phyloP scores from a whole-genome alignment of 805 yeast species.

The Naumovozyma baii region DNA sequence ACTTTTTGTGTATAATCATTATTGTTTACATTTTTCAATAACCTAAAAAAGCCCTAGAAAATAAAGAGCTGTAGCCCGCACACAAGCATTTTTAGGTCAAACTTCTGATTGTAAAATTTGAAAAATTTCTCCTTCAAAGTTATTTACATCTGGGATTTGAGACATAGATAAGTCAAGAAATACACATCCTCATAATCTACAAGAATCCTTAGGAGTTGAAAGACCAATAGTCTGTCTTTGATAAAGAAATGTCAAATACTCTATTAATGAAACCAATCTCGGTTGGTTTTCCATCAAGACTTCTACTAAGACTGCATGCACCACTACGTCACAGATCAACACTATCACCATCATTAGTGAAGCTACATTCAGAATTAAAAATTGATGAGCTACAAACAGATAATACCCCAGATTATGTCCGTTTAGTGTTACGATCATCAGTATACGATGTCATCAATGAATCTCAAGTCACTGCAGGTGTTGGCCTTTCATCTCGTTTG shows the following conservation, averaged over 20 bases:
- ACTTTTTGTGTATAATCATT: neutral
- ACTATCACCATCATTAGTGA: slow-evolving; percentile 16
- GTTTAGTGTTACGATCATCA: slow-evolving; percentile 79
- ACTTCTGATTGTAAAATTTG: neutral
- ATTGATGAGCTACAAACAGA: slow-evolving; percentile 44
- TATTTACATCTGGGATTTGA: no score
- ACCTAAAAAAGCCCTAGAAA: neutral
- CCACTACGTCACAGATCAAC: slow-evolving; percentile 9
- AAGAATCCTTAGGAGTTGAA: neutral
- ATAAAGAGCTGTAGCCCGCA: no score
- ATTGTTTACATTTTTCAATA: neutral
- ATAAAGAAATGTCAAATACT: slow-evolving; percentile 4
- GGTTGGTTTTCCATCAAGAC: neutral
- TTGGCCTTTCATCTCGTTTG: slow-evolving; percentile 61
- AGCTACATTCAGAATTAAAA: slow-evolving; percentile 25
- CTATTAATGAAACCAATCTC: slow-evolving; percentile 1
- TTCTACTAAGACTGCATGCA: slow-evolving; percentile 7
- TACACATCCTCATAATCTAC: neutral
- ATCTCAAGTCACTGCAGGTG: slow-evolving; percentile 73
- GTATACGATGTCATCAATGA: slow-evolving; percentile 93
- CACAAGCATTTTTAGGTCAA: neutral
- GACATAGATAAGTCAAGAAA: no score
- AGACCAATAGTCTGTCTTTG: neutral
- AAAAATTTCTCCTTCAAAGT: no score
- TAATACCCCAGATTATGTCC: slow-evolving; percentile 86